Base-by-base conservation (phyloP, 495 filamentous ascomycete species). In the Podospora pseudoanserina region DNA sequence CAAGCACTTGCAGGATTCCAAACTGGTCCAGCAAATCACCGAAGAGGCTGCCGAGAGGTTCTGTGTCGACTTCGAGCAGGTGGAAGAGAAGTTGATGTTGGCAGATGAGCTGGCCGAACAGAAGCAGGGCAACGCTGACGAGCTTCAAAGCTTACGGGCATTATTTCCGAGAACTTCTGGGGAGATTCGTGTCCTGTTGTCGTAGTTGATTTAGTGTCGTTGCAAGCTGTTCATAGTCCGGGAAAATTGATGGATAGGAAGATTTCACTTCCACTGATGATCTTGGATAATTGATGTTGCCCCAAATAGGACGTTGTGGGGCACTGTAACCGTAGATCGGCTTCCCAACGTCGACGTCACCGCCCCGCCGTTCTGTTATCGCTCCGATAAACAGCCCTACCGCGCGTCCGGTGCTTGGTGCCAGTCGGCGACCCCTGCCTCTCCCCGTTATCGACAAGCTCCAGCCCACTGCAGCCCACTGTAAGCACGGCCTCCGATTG, bases 51-150 rank as follows among this genome's bases (percentile, higher is more conserved):
- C 93, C 0, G 90, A 91, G 71, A 85, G 82, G 64, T 98, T 99
- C 79, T 96, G 93, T 69, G 88, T 88, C 19, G 92, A 96, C 71
- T 99, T 99, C 78, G 92, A 94, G 80, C 89, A 89, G 67, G 85
- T 97, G 4, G 95, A 99, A 78, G 89, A 80, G 65, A 76, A 83
- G 68, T 70, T 86, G 15, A 75, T 82, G 23, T 71, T 78, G 18
- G 78, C 77, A 28, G 85, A 86, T 65, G 82, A 84, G 72, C 9
- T 78, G 63, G 77, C 76, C 27, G 82, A 82, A 23, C 73, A 81
- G 55, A 73, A 79, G 27, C 72, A 75, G 27, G 76, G 64, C 18
- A 79, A 78, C 32, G 78, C 77, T 20, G 76, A 77, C 30, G 77
- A 77, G 30, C 59, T 73, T 30, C 80, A 80, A 74, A 85, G 83